Evolutionary conservation across 495 filamentous ascomycete species (phyloP).

Genomic region (Clavariopsis aquatica): DNA sequence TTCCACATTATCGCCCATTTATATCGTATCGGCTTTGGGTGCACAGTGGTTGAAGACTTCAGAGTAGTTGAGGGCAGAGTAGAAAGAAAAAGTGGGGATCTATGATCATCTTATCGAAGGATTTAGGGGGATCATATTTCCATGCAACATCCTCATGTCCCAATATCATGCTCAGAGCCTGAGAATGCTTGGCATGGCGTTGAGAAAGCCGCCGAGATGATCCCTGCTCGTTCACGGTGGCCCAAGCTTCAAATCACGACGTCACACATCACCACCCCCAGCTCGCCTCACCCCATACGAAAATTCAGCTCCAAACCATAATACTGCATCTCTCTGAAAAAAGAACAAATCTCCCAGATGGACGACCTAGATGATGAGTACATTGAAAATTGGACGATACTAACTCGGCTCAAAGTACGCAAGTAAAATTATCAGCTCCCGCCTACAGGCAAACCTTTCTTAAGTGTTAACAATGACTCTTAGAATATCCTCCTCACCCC

Average conservation of each 20-base stretch:
- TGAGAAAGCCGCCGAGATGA: not conserved
- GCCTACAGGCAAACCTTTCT: not conserved
- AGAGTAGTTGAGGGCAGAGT: too few relatives aligned
- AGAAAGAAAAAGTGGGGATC: too few relatives aligned
- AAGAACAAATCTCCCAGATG: not conserved
- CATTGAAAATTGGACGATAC: not conserved
- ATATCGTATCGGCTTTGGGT: too few relatives aligned
- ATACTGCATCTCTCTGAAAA: not conserved
- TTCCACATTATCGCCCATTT: too few relatives aligned
- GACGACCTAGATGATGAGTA: not conserved
- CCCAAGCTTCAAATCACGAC: slow-evolving; percentile 18
- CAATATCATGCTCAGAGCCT: too few relatives aligned
- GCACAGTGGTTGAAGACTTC: too few relatives aligned
- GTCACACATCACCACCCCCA: slow-evolving; percentile 13
- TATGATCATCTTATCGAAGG: too few relatives aligned
- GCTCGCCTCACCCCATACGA: not conserved
- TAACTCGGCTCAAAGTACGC: not conserved
- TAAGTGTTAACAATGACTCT: not conserved
- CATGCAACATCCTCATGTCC: too few relatives aligned
- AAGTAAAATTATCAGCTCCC: not conserved
- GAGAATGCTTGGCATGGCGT: slow-evolving; percentile 24
- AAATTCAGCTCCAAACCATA: slow-evolving; percentile 6
- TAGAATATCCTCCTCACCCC: slow-evolving; percentile 48
- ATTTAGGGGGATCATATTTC: too few relatives aligned
- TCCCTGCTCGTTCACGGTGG: not conserved